phyloP scores from a whole-genome alignment of 2,329 filamentous ascomycete species.

The Nectriaceae sp. region DNA sequence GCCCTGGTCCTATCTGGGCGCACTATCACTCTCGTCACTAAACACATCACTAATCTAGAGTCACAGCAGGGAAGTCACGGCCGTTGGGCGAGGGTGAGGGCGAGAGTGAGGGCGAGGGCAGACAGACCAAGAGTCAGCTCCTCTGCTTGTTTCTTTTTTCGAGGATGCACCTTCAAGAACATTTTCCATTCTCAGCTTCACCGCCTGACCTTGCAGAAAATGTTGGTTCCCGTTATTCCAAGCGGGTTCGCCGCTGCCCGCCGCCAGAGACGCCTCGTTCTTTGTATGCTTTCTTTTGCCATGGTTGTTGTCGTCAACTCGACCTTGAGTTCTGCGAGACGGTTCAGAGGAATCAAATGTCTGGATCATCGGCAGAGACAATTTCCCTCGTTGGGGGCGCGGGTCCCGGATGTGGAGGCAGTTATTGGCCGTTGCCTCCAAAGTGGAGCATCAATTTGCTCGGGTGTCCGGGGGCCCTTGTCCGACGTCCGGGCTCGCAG shows the following conservation, averaged over 20 bases:
- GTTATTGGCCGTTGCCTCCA: slow-evolving; percentile 15
- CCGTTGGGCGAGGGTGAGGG: too few relatives aligned
- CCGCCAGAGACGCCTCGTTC: neutral
- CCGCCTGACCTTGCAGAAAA: neutral
- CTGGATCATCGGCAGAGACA: slow-evolving; percentile 21
- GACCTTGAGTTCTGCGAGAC: neutral
- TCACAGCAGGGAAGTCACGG: neutral
- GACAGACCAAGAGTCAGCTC: neutral
- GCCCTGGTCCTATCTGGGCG: neutral
- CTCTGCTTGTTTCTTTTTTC: neutral
- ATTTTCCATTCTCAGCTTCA: neutral
- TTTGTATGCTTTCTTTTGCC: neutral
- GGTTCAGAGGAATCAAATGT: neutral
- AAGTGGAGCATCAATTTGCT: neutral
- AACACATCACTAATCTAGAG: neutral
- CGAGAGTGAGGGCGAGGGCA: too few relatives aligned
- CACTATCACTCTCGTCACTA: too few relatives aligned
- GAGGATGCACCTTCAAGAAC: too few relatives aligned
- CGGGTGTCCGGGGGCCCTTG: neutral
- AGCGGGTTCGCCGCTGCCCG: neutral
- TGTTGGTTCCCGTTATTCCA: neutral
- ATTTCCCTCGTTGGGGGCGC: slow-evolving; percentile 27
- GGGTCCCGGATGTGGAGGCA: slow-evolving; percentile 3
- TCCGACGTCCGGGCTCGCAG: neutral
- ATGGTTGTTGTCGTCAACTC: neutral